phyloP scores from a whole-genome alignment of 768 basidiomycete species.

The Heimioporus sp. region DNA sequence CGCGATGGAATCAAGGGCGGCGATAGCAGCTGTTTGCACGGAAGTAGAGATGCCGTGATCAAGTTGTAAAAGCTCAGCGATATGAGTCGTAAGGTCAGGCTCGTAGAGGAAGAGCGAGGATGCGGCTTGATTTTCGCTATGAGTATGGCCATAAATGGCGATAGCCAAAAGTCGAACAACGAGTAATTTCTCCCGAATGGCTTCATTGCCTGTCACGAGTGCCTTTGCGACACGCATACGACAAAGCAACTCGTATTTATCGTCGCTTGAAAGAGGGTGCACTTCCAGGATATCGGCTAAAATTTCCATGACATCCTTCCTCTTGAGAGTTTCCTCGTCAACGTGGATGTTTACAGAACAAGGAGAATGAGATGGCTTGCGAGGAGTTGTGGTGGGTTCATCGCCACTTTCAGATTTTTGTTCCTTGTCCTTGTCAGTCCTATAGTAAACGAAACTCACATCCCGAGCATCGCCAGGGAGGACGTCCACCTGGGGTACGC shows the following conservation, averaged over 20 bases:
- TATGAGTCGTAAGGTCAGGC: constrained; percentile 84
- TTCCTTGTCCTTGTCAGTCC: constrained; percentile 54
- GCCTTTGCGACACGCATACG: constrained; percentile 80
- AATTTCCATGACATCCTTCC: constrained; percentile 70
- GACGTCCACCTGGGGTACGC: constrained; percentile 50
- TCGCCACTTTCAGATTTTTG: constrained; percentile 42
- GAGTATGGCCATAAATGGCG: constrained; percentile 88
- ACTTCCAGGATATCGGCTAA: constrained; percentile 70
- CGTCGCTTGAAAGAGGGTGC: constrained; percentile 70
- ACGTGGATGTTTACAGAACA: constrained; percentile 63
- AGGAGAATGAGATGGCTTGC: constrained; percentile 40
- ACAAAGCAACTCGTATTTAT: constrained; percentile 86
- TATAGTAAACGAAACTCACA: constrained; percentile 81
- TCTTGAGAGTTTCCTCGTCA: constrained; percentile 55
- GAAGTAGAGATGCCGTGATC: constrained; percentile 66
- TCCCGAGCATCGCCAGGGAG: constrained; percentile 75
- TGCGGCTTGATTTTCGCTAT: constrained; percentile 73
- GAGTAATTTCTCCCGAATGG: constrained; percentile 76
- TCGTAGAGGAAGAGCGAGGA: constrained; percentile 90
- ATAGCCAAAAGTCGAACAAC: constrained; percentile 81
- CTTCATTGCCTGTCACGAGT: constrained; percentile 54
- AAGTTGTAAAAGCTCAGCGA: constrained; percentile 86
- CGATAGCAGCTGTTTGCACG: constrained; percentile 82
- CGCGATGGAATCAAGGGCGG: constrained; percentile 87
- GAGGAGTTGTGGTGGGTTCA: constrained; percentile 48